Evolutionary conservation across 495 filamentous ascomycete genomes (phyloP).

Genomic region (Tuber calosporum): DNA sequence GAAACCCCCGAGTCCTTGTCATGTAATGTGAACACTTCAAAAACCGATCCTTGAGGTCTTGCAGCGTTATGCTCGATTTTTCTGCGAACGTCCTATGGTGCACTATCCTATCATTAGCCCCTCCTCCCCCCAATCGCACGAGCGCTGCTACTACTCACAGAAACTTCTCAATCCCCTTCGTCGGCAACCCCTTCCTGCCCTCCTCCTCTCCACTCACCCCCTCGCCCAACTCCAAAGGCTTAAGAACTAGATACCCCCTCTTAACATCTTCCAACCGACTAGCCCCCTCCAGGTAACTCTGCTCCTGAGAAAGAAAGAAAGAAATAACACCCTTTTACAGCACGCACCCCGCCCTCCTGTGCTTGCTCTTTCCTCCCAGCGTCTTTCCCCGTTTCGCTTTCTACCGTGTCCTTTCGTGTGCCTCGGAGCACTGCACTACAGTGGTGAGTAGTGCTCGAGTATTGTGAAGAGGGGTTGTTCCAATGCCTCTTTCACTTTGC

Average conservation of each 20-base stretch:
- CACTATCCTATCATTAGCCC: background rate
- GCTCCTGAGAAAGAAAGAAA: constrained; percentile 82
- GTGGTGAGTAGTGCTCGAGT: background rate
- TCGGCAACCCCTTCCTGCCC: constrained; percentile 58
- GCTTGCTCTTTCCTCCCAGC: background rate
- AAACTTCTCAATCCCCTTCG: constrained; percentile 63
- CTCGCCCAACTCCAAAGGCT: constrained; percentile 63
- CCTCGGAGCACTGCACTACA: background rate
- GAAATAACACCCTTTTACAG: constrained; percentile 92
- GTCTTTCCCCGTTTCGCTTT: constrained; percentile 14
- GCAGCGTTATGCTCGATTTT: constrained; percentile 59
- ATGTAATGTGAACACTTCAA: constrained; percentile 60
- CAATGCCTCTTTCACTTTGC: background rate
- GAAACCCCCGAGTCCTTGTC: constrained; percentile 63
- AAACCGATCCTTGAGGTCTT: constrained; percentile 66
- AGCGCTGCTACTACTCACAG: constrained; percentile 43
- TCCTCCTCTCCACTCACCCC: constrained; percentile 48
- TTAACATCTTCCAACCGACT: constrained; percentile 64
- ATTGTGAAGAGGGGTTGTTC: background rate
- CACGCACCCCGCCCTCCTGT: constrained; percentile 53
- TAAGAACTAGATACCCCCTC: constrained; percentile 74
- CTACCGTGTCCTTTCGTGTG: background rate
- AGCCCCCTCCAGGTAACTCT: constrained; percentile 68
- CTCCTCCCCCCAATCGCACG: background rate
- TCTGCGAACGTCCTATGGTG: constrained; percentile 62